phyloP scores from a whole-genome alignment of 192 early-diverging fungal genomes.

The Geosiphon pyriformis region DNA sequence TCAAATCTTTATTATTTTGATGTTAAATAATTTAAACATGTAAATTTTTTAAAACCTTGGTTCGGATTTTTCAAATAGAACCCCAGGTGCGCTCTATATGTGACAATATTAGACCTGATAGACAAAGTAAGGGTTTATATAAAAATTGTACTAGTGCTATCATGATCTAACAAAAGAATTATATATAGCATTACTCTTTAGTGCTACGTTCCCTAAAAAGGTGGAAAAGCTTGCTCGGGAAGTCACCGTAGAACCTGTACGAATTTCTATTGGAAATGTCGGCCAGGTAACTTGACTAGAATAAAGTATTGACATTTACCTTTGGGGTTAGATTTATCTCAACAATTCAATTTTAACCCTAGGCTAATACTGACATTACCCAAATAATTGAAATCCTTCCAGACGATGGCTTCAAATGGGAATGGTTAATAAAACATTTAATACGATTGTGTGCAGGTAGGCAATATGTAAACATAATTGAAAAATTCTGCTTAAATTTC shows the following conservation, averaged over 20 bases:
- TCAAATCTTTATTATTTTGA: conserved; percentile 42
- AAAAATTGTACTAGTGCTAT: not conserved
- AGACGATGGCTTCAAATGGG: conserved; percentile 69
- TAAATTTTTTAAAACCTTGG: not conserved
- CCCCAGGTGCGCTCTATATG: conserved; percentile 76
- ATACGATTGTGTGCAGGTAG: conserved; percentile 48
- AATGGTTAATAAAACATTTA: conserved; percentile 62
- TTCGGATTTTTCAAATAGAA: conserved; percentile 34
- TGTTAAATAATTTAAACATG: not conserved
- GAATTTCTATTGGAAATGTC: conserved; percentile 66
- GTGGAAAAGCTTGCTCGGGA: conserved; percentile 68
- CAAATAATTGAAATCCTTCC: conserved; percentile 57
- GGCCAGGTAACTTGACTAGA: conserved; percentile 57
- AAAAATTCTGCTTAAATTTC: too few relatives aligned
- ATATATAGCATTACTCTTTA: conserved; percentile 60
- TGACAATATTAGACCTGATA: conserved; percentile 73
- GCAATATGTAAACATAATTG: too few relatives aligned
- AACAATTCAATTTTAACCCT: not conserved
- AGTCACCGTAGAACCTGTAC: conserved; percentile 63
- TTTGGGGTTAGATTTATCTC: not conserved
- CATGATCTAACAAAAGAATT: not conserved
- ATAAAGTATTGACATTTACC: too few relatives aligned
- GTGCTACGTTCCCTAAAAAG: conserved; percentile 70
- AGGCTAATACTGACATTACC: conserved; percentile 70
- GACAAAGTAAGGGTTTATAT: conserved; percentile 62